phyloP scores from a whole-genome alignment of 192 early-diverging fungal genomes.

The Pilobolus umbonatus region DNA sequence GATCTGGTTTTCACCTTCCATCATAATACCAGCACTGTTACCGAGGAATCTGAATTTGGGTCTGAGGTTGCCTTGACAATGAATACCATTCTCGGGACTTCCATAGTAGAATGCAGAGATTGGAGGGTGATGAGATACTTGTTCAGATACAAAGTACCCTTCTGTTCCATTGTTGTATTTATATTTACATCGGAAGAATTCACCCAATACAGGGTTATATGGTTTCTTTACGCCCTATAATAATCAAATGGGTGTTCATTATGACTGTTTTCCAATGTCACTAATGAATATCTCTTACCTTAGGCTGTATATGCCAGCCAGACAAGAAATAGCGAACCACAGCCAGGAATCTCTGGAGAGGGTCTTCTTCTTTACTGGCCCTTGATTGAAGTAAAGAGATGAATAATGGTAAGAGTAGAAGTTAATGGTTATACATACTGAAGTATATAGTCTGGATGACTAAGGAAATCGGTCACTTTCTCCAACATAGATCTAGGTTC shows the following conservation, averaged over 20 bases:
- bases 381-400: not conserved
- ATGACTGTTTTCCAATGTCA: not conserved
- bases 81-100: slow-evolving; percentile 75
- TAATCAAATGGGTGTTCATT: not conserved
- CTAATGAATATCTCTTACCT: slow-evolving; percentile 53
- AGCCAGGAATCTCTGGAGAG: slow-evolving; percentile 72
- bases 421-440: slow-evolving; percentile 45
- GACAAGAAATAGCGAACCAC: slow-evolving; percentile 85
- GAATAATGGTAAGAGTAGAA: not conserved
- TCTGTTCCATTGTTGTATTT: slow-evolving; percentile 61
- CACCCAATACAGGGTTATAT: slow-evolving; percentile 91
- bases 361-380: slow-evolving; percentile 54
- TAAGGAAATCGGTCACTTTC: slow-evolving; percentile 97
- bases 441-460: slow-evolving; percentile 78
- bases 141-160: slow-evolving; percentile 81
- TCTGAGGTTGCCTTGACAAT: slow-evolving; percentile 72
- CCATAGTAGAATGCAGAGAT: slow-evolving; percentile 80
- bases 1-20: slow-evolving; percentile 67
- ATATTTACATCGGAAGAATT: slow-evolving; percentile 82
- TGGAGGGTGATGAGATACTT: slow-evolving; percentile 93
- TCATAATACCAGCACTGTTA: slow-evolving; percentile 86
- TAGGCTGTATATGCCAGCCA: slow-evolving; percentile 92
- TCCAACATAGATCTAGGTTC: slow-evolving; percentile 95
- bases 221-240: slow-evolving; percentile 85
- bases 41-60: slow-evolving; percentile 87